phyloP scores from a whole-genome alignment of 495 filamentous ascomycete genomes.

The Penicillium goetzii region DNA sequence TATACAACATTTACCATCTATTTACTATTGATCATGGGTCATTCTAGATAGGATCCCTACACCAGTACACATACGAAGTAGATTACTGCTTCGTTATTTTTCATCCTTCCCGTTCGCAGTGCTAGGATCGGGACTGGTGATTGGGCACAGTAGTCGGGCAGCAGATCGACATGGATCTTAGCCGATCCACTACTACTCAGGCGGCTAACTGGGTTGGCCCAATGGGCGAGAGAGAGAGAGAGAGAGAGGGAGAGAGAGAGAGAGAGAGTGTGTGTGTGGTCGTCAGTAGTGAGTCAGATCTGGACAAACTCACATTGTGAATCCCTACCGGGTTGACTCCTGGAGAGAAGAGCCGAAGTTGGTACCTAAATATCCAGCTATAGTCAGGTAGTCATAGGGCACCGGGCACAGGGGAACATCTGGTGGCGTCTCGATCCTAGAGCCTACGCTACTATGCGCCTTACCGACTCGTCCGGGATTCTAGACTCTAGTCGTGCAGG shows the following conservation, averaged over 20 bases:
- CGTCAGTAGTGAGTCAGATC: background rate
- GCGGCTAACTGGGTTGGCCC: background rate
- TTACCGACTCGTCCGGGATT: background rate
- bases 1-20: background rate
- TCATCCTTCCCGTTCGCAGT: background rate
- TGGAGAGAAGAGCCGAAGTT: background rate
- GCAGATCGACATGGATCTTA: slow-evolving; percentile 16
- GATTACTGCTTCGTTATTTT: background rate
- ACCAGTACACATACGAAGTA: background rate
- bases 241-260: too few species aligned
- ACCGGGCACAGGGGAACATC: background rate
- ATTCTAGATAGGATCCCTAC: background rate
- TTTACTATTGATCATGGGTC: background rate
- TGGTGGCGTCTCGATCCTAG: background rate
- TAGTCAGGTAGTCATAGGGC: background rate
- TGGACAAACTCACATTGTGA: background rate
- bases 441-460: background rate
- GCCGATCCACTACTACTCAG: background rate
- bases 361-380: background rate
- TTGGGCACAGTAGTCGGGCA: slow-evolving; percentile 33
- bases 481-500: background rate
- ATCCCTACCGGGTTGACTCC: background rate
- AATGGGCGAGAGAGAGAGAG: background rate
- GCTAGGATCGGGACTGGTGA: slow-evolving; percentile 3
- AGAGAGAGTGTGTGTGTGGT: too few species aligned